Percentiles rank a stretch among this genome's conserved stretches.
These are phyloP conservation scores for Chaetomiaceae sp. DNA, from an alignment of 2,329 filamentous ascomycete species.

Conservation along the genomic window DNA sequence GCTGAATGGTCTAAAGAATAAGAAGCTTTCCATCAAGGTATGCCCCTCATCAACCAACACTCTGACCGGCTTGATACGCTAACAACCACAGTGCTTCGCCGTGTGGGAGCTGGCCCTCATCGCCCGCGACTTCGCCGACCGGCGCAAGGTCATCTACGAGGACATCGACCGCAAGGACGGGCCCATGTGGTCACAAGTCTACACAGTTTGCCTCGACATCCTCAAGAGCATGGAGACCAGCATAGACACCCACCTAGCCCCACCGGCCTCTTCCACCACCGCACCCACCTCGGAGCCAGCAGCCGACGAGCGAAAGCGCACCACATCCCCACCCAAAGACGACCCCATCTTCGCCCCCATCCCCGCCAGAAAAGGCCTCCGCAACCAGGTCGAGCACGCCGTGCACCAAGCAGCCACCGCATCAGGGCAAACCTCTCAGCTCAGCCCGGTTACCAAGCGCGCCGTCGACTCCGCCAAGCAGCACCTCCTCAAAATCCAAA, in stretches of 20 bases:
- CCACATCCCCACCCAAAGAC: slow-evolving; percentile 37
- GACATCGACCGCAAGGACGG: slow-evolving; percentile 80
- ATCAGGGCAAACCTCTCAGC: slow-evolving; percentile 43
- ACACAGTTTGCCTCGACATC: slow-evolving; percentile 60
- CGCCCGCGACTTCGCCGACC: slow-evolving; percentile 64
- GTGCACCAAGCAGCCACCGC: slow-evolving; percentile 39
- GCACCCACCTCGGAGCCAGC: slow-evolving; percentile 26
- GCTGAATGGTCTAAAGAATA: slow-evolving; percentile 74
- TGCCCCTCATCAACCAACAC: slow-evolving; percentile 19
- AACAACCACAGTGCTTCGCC: slow-evolving; percentile 60
- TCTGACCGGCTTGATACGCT: slow-evolving; percentile 8
- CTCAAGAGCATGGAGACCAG: slow-evolving; percentile 62
- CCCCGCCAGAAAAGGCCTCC: slow-evolving; percentile 33
- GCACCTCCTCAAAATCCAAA: slow-evolving; percentile 47
- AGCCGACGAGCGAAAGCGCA: slow-evolving; percentile 26
- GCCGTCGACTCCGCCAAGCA: slow-evolving; percentile 43
- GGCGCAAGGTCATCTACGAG: slow-evolving; percentile 74
- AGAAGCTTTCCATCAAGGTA: slow-evolving; percentile 70
- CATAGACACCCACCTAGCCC: slow-evolving; percentile 53
- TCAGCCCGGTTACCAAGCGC: slow-evolving; percentile 47
- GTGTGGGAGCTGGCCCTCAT: slow-evolving; percentile 88
- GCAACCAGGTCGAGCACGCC: slow-evolving; percentile 41
- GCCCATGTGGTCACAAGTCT: slow-evolving; percentile 75
- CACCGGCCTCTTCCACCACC: slow-evolving; percentile 27
- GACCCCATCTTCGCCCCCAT: slow-evolving; percentile 41